Conservation (phyloP, 2,329 filamentous ascomycete species). For the Neofusicoccum umdonicola region DNA sequence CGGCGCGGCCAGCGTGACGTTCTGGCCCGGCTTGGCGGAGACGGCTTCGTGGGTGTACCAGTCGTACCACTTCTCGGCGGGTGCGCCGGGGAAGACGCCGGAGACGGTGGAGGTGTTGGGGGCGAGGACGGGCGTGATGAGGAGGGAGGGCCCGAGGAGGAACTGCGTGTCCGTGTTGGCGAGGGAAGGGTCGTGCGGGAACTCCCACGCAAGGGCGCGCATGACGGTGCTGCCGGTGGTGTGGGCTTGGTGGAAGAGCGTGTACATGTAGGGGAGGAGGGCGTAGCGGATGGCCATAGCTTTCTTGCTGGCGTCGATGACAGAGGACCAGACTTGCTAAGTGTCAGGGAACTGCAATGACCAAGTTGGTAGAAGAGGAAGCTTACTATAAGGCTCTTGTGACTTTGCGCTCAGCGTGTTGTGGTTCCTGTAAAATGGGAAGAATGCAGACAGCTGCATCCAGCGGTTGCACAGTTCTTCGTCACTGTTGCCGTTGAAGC, state of each 20-base stretch:
- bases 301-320: constrained; percentile 60
- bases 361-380: neutral
- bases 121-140: constrained; percentile 67
- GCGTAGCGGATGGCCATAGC: constrained; percentile 71
- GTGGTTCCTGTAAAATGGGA: constrained; percentile 77
- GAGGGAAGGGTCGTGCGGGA: constrained; percentile 67
- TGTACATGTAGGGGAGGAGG: constrained; percentile 74
- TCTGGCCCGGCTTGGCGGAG: constrained; percentile 51
- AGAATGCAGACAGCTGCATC: constrained; percentile 73
- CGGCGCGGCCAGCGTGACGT: constrained; percentile 60
- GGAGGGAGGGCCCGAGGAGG: constrained; percentile 63
- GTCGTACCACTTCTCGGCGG: constrained; percentile 68
- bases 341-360: no score
- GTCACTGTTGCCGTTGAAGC: constrained; percentile 66
- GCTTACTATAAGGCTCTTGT: constrained; percentile 64
- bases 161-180: constrained; percentile 69
- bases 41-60: constrained; percentile 70
- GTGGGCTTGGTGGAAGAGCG: constrained; percentile 66
- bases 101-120: constrained; percentile 61
- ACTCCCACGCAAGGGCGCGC: constrained; percentile 72
- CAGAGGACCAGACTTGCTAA: constrained; percentile 56
- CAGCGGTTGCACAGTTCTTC: constrained; percentile 71
- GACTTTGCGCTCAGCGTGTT: constrained; percentile 59
- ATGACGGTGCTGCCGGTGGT: constrained; percentile 67
- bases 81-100: constrained; percentile 68